Evolutionary conservation across 441 rosid genomes (phyloP).

Genomic region (Pelargonium australe): DNA sequence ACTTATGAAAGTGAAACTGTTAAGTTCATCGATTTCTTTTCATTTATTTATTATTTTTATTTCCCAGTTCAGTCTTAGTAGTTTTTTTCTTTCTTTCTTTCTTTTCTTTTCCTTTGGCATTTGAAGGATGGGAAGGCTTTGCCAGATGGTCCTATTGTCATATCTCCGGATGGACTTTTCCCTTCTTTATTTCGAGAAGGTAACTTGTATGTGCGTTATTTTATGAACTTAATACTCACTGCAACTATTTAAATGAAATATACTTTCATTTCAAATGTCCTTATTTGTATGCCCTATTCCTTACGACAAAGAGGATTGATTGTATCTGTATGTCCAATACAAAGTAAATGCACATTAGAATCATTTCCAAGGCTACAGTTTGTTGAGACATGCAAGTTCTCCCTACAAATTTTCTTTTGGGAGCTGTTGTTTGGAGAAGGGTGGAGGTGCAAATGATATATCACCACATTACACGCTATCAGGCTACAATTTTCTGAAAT

Average conservation of each 20-base stretch:
- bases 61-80: conserved; percentile 6
- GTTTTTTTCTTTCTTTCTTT: not conserved
- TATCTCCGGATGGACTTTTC: conserved; percentile 95
- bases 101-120: conserved; percentile 10
- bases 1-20: conserved; percentile 6
- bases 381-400: not conserved
- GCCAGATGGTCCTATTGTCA: conserved; percentile 95
- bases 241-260: not conserved
- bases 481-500: not conserved
- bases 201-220: conserved; percentile 19
- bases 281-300: not conserved
- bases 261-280: not conserved
- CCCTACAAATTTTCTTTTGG: not conserved
- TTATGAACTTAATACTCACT: not conserved
- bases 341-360: not conserved
- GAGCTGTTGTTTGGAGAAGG: not conserved
- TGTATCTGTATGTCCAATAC: not conserved
- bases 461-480: not conserved
- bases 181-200: conserved; percentile 96
- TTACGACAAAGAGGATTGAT: not conserved
- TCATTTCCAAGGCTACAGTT: not conserved
- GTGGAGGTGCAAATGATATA: not conserved
- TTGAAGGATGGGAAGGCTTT: conserved; percentile 81
- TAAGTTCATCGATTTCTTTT: not conserved
- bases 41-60: not conserved